Evolutionary conservation across 495 filamentous ascomycete species (phyloP).

Genomic region (Choiromyces venosus): DNA sequence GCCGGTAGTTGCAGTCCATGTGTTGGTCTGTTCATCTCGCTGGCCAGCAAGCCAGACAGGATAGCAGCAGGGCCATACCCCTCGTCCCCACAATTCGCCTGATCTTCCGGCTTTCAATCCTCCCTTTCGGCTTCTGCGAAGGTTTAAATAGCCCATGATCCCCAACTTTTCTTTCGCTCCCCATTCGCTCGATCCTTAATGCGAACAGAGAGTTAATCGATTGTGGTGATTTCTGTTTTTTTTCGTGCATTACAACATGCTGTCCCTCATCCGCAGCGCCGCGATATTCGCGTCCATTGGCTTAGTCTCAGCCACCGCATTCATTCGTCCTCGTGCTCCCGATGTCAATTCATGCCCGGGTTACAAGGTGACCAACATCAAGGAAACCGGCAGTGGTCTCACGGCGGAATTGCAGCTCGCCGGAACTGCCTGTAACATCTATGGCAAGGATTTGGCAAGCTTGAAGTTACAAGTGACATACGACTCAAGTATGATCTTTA

Average conservation of each 20-base stretch:
- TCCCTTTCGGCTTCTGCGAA: neutral
- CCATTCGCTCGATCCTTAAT: neutral
- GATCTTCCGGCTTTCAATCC: neutral
- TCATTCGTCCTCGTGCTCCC: conserved; percentile 4
- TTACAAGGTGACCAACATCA: conserved; percentile 63
- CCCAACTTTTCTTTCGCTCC: neutral
- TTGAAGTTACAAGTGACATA: conserved; percentile 68
- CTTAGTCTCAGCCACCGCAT: conserved; percentile 14
- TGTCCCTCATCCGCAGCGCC: conserved; percentile 20
- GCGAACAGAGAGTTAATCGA: neutral
- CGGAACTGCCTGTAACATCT: conserved; percentile 63
- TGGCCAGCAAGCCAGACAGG: neutral
- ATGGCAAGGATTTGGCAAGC: conserved; percentile 61
- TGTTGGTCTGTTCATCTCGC: neutral
- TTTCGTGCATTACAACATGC: neutral
- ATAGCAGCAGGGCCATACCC: neutral
- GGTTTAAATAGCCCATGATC: neutral
- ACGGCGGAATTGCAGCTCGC: conserved; percentile 64
- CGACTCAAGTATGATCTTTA: conserved; percentile 57
- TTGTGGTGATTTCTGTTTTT: neutral
- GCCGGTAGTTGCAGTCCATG: neutral
- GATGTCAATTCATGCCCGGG: conserved; percentile 56
- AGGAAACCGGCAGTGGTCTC: conserved; percentile 49
- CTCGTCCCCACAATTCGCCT: neutral
- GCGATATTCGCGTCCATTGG: conserved; percentile 19